phyloP scores from a whole-genome alignment of 129 eudicot genomes.

The Helianthus annuus region HanXRQr2.0-SUNRISE NC_035443.2:133477565-133478064 shows the following conservation, averaged over 20 bases:
- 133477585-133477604: not conserved
- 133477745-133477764: not conserved
- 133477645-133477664: slow-evolving; percentile 14
- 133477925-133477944: too few species aligned
- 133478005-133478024: too few species aligned
- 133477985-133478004: too few species aligned
- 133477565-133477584: not conserved
- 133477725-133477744: not conserved
- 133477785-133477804: slow-evolving; percentile 8
- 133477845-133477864: too few species aligned
- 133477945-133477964: too few species aligned
- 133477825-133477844: too few species aligned
- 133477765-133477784: slow-evolving; percentile 5
- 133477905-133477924: too few species aligned
- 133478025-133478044: too few species aligned
- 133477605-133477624: not conserved
- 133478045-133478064: too few species aligned
- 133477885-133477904: too few species aligned
- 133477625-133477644: slow-evolving; percentile 27
- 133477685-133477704: slow-evolving; percentile 5
- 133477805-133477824: not conserved
- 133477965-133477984: too few species aligned
- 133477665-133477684: not conserved
- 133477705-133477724: slow-evolving; percentile 28
- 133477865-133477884: too few species aligned